Base-by-base conservation (phyloP, 2,329 filamentous ascomycete species). In the Calonectria fujianensis region DNA sequence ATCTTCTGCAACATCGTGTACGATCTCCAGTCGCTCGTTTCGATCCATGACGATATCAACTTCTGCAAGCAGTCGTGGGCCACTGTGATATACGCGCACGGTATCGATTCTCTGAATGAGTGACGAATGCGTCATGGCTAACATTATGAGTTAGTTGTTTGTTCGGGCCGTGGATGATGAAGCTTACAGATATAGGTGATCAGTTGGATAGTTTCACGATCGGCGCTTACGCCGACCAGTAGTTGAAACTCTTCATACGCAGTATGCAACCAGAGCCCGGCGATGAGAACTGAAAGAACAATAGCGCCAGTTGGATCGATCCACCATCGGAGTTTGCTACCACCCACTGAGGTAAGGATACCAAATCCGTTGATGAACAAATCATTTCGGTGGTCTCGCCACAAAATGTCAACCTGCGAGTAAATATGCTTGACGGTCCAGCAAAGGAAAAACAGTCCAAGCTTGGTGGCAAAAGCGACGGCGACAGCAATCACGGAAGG, bases 1-100 rank as follows among this genome's bases (percentile, higher is more conserved):
- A 29, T 69, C 67, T 50, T 69, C 37, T 4, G 52, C 52, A 13
- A 61, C 27, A 35, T 69, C 67, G 20, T 59, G 67, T 10, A 51
- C 52, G 24, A 69, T 14, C 20, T 69, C 52, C 7, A 69, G 24
- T 18, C 67, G 37, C 52, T 69, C 51, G 16, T 59, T 61, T 9
- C 67, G 51, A 20, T 59, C 51, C 52, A 69, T 69, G 67, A 69
- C 67, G 7, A 69, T 69, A 24, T 69, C 67, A 27, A 69, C 67
- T 39, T 69, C 67, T 11, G 54, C 67, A 13, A 69, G 29, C 18
- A 59, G 31, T 10, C 67, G 67, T 20, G 52, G 67, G 13, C 66
- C 66, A 10, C 66, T 69, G 31, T 57, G 51, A 13, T 69, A 69
- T 31, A 37, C 66, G 8, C 66, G 51, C n/a, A 59, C 66, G 6